A percentile compares a stretch with the other conserved stretches of the same genome.
Conservation (phyloP, 768 basidiomycete genomes). For the Phylloporus rhodoxanthus region DNA sequence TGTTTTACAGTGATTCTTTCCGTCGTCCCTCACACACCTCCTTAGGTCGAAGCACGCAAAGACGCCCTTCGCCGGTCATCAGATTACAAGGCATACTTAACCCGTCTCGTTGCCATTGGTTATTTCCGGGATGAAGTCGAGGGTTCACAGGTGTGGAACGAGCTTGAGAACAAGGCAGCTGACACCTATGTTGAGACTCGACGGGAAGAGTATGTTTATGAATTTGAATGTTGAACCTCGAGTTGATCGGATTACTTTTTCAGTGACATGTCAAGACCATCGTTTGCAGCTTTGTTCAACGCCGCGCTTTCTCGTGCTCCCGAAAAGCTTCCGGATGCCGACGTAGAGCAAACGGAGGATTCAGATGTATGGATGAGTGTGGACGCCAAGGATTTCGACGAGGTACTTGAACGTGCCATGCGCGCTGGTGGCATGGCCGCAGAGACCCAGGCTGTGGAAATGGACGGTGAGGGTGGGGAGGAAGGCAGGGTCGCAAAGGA, state of each 20-base stretch:
- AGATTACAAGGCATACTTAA: constrained; percentile 67
- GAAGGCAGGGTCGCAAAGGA: constrained; percentile 49
- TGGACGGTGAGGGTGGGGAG: constrained; percentile 32
- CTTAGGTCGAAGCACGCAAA: constrained; percentile 57
- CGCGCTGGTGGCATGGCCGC: constrained; percentile 8
- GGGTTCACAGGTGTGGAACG: constrained; percentile 73
- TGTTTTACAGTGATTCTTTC: background rate
- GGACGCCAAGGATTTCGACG: constrained; percentile 69
- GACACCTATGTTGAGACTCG: constrained; percentile 57
- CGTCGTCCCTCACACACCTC: background rate
- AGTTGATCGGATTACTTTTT: constrained; percentile 5
- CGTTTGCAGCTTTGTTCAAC: constrained; percentile 74
- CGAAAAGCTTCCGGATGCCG: constrained; percentile 17
- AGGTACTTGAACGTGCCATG: constrained; percentile 49
- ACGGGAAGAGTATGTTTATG: constrained; percentile 56
- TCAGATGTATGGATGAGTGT: constrained; percentile 84
- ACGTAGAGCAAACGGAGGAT: constrained; percentile 46
- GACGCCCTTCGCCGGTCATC: constrained; percentile 62
- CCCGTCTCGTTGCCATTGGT: constrained; percentile 53
- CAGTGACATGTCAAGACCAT: constrained; percentile 57
- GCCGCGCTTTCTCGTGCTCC: constrained; percentile 47
- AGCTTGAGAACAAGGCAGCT: constrained; percentile 66
- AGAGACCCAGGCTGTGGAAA: constrained; percentile 43
- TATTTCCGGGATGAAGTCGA: constrained; percentile 78
- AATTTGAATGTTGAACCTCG: background rate